Percentiles rank a stretch among this genome's conserved stretches.
phyloP scores from a whole-genome alignment of 306 rosid genomes.

The Pueraria montana region DNA sequence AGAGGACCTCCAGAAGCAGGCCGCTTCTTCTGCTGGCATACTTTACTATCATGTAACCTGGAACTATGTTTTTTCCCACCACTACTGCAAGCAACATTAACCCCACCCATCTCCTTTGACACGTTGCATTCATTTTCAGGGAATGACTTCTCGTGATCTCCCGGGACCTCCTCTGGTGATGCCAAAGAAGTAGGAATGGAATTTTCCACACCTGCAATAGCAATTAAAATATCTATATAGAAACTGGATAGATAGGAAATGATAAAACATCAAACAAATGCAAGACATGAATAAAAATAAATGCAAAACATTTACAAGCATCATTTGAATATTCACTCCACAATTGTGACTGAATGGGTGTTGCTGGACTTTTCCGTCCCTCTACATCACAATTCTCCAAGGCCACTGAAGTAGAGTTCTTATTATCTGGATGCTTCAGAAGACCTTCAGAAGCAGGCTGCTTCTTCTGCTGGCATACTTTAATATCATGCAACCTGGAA shows the following conservation, averaged over 20 bases:
- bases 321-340: slow-evolving; percentile 1
- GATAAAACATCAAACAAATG: not conserved
- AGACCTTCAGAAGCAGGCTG: slow-evolving; percentile 41
- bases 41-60: slow-evolving; percentile 42
- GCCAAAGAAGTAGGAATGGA: slow-evolving; percentile 10
- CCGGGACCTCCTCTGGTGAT: slow-evolving; percentile 7
- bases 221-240: not conserved
- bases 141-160: slow-evolving; percentile 8
- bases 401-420: slow-evolving; percentile 38
- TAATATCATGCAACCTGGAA: slow-evolving; percentile 41
- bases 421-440: slow-evolving; percentile 19
- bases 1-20: slow-evolving; percentile 38
- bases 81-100: slow-evolving; percentile 25
- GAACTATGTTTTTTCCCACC: slow-evolving; percentile 13
- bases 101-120: slow-evolving; percentile 26
- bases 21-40: slow-evolving; percentile 35
- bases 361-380: not conserved
- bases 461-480: slow-evolving; percentile 38
- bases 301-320: slow-evolving; percentile 3
- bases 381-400: slow-evolving; percentile 6
- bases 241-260: not conserved
- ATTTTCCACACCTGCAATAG: slow-evolving; percentile 34
- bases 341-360: not conserved
- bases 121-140: slow-evolving; percentile 7
- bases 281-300: not conserved